Percentiles rank a stretch among this genome's conserved stretches.
Conservation (phyloP, 306 rosid genomes). For the Nissolia schottii region DNA sequence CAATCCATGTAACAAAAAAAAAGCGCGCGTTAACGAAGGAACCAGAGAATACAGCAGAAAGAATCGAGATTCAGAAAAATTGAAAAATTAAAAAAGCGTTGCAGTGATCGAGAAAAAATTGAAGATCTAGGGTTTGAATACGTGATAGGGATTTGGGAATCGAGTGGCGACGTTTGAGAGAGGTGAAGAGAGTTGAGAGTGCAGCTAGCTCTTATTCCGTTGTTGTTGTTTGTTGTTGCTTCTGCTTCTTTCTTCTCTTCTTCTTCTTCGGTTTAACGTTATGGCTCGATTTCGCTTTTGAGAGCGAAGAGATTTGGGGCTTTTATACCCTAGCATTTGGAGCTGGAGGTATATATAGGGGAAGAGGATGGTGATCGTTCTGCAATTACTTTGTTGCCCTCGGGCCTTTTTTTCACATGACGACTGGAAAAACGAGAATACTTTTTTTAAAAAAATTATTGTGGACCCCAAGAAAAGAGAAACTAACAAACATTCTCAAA, state of each 20-base stretch:
- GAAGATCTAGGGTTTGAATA: background rate
- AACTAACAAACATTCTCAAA: too few relatives aligned
- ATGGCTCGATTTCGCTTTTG: constrained; percentile 12
- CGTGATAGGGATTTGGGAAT: background rate
- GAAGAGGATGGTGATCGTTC: background rate
- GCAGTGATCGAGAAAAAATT: background rate
- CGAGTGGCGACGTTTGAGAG: background rate
- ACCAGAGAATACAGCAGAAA: background rate
- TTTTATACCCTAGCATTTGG: constrained; percentile 63
- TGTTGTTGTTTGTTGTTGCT: background rate
- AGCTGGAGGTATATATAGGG: constrained; percentile 56
- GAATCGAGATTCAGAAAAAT: background rate
- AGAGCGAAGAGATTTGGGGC: constrained; percentile 63
- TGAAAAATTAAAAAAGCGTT: background rate
- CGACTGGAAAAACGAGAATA: too few relatives aligned
- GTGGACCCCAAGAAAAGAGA: too few relatives aligned
- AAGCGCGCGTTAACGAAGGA: background rate
- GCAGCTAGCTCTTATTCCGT: background rate
- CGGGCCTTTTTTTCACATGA: background rate
- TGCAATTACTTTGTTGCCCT: constrained; percentile 32
- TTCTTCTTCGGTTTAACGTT: constrained; percentile 30
- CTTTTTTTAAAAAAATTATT: too few relatives aligned
- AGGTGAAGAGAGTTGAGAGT: background rate
- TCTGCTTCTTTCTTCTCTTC: background rate
- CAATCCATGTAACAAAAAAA: background rate